These are phyloP conservation scores for Prosopis cineraria DNA, from an alignment of 306 rosid species.

Conservation along the genomic window DNA sequence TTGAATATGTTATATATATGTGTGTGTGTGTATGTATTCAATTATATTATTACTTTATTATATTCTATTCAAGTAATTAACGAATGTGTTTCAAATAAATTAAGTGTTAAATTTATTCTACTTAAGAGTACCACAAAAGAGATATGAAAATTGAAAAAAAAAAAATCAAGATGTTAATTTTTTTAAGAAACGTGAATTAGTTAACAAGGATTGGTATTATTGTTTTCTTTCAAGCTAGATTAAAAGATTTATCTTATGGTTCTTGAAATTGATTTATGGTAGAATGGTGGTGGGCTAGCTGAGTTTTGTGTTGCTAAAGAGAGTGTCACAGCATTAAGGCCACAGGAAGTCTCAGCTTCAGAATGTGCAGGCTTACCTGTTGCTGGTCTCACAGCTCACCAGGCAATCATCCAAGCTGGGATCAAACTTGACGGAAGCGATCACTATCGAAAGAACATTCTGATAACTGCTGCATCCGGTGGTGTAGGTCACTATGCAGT, in stretches of 20 bases:
- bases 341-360: slow-evolving; percentile 55
- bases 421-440: slow-evolving; percentile 62
- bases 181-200: too few species aligned
- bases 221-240: not conserved
- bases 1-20: too few species aligned
- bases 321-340: slow-evolving; percentile 47
- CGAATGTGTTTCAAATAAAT: too few species aligned
- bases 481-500: slow-evolving; percentile 84
- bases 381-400: slow-evolving; percentile 71
- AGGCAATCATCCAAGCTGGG: slow-evolving; percentile 55
- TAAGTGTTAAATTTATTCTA: too few species aligned
- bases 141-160: too few species aligned
- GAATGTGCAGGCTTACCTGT: slow-evolving; percentile 62
- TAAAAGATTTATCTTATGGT: not conserved
- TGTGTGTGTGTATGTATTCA: too few species aligned
- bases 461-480: slow-evolving; percentile 88
- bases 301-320: slow-evolving; percentile 60
- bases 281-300: slow-evolving; percentile 81
- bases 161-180: too few species aligned
- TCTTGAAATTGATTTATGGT: slow-evolving; percentile 25
- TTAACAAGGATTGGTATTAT: too few species aligned
- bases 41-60: too few species aligned
- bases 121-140: too few species aligned
- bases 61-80: too few species aligned
- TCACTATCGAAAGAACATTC: slow-evolving; percentile 43